Conservation (phyloP, 2,329 filamentous ascomycete species). For the Stagonosporopsis chrysanthemi region DNA sequence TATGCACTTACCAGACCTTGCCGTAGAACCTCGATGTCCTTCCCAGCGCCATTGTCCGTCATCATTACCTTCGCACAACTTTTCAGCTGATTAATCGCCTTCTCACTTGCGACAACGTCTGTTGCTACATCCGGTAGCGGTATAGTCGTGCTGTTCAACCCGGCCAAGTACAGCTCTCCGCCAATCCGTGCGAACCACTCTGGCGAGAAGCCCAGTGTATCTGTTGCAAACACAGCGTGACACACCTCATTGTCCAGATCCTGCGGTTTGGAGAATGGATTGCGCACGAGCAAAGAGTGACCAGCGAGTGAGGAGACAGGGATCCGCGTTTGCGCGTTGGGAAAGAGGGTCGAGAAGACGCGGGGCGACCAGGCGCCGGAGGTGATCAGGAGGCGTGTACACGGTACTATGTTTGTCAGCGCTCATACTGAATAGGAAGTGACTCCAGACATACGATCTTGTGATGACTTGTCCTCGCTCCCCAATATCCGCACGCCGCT, state of each 20-base stretch:
- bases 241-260: conserved; percentile 59
- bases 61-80: conserved; percentile 60
- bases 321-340: conserved; percentile 59
- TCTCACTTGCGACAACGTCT: conserved; percentile 56
- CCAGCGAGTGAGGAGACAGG: conserved; percentile 71
- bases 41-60: conserved; percentile 47
- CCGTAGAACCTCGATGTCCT: conserved; percentile 68
- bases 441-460: conserved; percentile 51
- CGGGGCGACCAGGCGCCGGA: conserved; percentile 75
- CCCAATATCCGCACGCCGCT: conserved; percentile 55
- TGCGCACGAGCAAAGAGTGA: conserved; percentile 73
- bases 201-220: conserved; percentile 67
- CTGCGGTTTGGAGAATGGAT: conserved; percentile 60
- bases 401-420: conserved; percentile 59
- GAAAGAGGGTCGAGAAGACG: conserved; percentile 72
- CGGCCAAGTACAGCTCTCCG: conserved; percentile 76
- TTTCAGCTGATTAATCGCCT: conserved; percentile 60
- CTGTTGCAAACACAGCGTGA: conserved; percentile 73
- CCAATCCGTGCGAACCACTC: conserved; percentile 74
- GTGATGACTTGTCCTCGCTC: conserved; percentile 52
- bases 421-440: not conserved
- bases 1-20: conserved; percentile 60
- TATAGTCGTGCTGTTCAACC: conserved; percentile 69
- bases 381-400: conserved; percentile 70
- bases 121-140: conserved; percentile 66